Percentiles rank a stretch among this genome's conserved stretches.
phyloP scores from a whole-genome alignment of 1,139 yeast genomes.

The Pichia sp. region DNA sequence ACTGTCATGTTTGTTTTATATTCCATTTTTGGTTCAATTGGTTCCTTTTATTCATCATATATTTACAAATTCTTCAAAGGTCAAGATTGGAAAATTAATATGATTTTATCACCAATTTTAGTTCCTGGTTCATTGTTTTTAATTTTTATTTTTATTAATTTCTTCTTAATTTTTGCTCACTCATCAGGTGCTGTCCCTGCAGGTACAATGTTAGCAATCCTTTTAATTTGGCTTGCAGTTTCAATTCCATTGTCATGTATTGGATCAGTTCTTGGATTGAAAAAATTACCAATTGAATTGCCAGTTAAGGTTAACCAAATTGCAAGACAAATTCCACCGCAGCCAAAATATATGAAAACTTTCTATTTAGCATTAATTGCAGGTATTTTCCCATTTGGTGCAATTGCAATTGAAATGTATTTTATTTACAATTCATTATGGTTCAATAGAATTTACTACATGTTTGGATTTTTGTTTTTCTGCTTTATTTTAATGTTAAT shows the following conservation, averaged over 20 bases:
- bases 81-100: conserved; percentile 80
- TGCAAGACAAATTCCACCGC: conserved; percentile 91
- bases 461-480: conserved; percentile 94
- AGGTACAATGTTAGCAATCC: conserved; percentile 79
- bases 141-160: conserved; percentile 64
- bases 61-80: conserved; percentile 89
- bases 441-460: conserved; percentile 90
- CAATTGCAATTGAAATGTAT: conserved; percentile 90
- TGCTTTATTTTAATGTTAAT: conserved; percentile 76
- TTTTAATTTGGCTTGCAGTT: conserved; percentile 76
- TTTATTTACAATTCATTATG: conserved; percentile 83
- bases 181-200: conserved; percentile 95
- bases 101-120: conserved; percentile 72
- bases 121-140: conserved; percentile 75
- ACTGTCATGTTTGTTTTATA: conserved; percentile 83
- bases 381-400: conserved; percentile 92
- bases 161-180: conserved; percentile 67
- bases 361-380: conserved; percentile 65
- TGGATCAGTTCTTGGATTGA: conserved; percentile 75
- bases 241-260: conserved; percentile 78
- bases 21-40: conserved; percentile 70
- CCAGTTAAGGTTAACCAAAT: conserved; percentile 92
- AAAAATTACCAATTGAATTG: conserved; percentile 48
- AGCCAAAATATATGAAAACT: conserved; percentile 76
- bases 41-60: conserved; percentile 82